Base-by-base conservation (phyloP, 2,329 filamentous ascomycete species). In the Fusarium sp. region DNA sequence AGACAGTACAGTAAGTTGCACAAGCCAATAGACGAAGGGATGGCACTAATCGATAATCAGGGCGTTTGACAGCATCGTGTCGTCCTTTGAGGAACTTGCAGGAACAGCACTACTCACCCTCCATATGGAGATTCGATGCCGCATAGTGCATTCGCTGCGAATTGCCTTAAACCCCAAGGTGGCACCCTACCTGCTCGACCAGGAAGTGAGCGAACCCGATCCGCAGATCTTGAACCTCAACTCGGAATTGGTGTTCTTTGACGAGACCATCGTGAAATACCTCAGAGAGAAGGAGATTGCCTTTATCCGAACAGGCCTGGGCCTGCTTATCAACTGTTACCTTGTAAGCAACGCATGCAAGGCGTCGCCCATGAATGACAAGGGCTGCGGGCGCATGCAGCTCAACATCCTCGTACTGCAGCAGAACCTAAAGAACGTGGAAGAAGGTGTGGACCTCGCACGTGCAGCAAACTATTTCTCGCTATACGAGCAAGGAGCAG, bases 381-480 rank as follows among this genome's bases (percentile, higher is more conserved):
- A 92, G 73, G 96, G 96, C 42, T 93, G 91, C 62, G 89, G 90
- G n/a, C 88, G 94, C 38, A 94, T 99, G 88, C 91, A 94, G 78
- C 88, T 98, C 75, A 97, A 99, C 78, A 94, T 98, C 49, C 86
- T 98, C 24, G 96, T 99, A 40, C 84, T 99, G 52, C 95, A 98
- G 80, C 96, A 99, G 78, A 98, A 97, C 75, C 88, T 99, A 57
- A 97, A 97, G 83, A 97, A 97, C 71, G 91, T 99, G 54, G 94
- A 96, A 79, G 84, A 88, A 3, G 87, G 87, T 10, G 90, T 92
- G 5, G 85, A 87, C 58, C 83, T 95, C 28, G 84, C 84, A 6
- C 83, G 88, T 36, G 88, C 91, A 1, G 86, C 88, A 21, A 85
- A 87, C 61, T 95, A 92, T 80, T 94, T 90, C 75, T 85, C 86